These are phyloP conservation scores for Trichosporon ovoides DNA, from an alignment of 1,284 basidiomycete species.

Conservation along the genomic window DNA sequence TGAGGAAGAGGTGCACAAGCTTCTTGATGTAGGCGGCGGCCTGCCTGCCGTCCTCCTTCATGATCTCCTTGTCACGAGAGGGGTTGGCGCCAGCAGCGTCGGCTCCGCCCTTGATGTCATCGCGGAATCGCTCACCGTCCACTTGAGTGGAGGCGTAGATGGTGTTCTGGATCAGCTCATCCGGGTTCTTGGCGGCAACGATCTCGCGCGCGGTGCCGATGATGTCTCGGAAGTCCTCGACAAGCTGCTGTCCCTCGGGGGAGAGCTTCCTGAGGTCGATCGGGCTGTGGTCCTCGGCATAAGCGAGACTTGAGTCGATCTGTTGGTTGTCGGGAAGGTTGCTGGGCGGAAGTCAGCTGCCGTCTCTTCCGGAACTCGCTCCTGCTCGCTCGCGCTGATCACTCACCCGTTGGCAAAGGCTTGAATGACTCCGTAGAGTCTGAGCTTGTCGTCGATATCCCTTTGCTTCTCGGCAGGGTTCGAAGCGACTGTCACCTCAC, in stretches of 20 bases:
- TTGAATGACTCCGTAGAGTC: constrained; percentile 67
- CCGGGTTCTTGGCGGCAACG: constrained; percentile 74
- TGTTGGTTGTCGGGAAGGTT: constrained; percentile 74
- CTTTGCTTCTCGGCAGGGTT: constrained; percentile 41
- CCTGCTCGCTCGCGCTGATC: background rate
- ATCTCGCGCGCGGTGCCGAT: constrained; percentile 55
- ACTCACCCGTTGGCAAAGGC: constrained; percentile 64
- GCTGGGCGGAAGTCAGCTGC: constrained; percentile 19
- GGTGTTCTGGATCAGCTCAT: constrained; percentile 84
- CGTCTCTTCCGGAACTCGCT: background rate
- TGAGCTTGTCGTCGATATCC: constrained; percentile 49
- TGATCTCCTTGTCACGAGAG: constrained; percentile 54
- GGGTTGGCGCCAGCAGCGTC: constrained; percentile 1
- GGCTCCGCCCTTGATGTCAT: constrained; percentile 1
- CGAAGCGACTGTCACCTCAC: constrained; percentile 42
- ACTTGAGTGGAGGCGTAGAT: constrained; percentile 53
- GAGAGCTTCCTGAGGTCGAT: constrained; percentile 65
- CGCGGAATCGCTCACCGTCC: background rate
- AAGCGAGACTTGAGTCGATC: constrained; percentile 66
- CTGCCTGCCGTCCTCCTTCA: constrained; percentile 57
- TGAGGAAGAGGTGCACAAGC: constrained; percentile 71
- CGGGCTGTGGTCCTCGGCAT: constrained; percentile 63
- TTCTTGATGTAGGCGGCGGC: constrained; percentile 81
- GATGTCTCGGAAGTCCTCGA: constrained; percentile 61
- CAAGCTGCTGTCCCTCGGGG: constrained; percentile 66